Conservation (phyloP, 2,329 filamentous ascomycete species). For the Davidsoniella neocaledoniae region DNA sequence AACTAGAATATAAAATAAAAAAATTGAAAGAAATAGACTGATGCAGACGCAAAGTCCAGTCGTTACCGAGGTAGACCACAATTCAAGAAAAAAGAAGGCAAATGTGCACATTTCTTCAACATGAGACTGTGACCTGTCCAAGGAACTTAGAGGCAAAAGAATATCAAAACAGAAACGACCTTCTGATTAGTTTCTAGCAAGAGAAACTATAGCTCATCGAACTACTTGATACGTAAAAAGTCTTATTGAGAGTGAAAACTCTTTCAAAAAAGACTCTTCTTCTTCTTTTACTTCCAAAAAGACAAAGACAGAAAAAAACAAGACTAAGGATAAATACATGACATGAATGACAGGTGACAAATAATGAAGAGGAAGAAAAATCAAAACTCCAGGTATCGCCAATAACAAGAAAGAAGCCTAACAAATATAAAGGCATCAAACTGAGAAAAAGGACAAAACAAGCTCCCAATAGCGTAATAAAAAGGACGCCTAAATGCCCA, state of each 20-base stretch:
- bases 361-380: neutral
- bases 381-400: conserved; percentile 11
- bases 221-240: no score
- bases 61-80: no score
- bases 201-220: no score
- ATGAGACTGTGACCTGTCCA: neutral
- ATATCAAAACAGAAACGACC: neutral
- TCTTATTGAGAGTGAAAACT: no score
- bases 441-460: neutral
- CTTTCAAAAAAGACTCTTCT: no score
- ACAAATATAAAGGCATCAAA: conserved; percentile 5
- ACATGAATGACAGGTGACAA: conserved; percentile 1
- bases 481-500: neutral
- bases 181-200: no score
- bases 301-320: neutral
- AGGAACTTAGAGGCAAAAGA: neutral
- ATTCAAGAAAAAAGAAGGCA: no score
- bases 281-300: neutral
- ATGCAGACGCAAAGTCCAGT: neutral
- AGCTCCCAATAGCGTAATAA: neutral
- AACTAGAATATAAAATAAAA: neutral
- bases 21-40: neutral
- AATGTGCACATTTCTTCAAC: neutral
- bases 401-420: neutral
- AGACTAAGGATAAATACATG: neutral